Base-by-base conservation (phyloP, 192 early-diverging fungal species). In the Linnemannia zychae region DNA sequence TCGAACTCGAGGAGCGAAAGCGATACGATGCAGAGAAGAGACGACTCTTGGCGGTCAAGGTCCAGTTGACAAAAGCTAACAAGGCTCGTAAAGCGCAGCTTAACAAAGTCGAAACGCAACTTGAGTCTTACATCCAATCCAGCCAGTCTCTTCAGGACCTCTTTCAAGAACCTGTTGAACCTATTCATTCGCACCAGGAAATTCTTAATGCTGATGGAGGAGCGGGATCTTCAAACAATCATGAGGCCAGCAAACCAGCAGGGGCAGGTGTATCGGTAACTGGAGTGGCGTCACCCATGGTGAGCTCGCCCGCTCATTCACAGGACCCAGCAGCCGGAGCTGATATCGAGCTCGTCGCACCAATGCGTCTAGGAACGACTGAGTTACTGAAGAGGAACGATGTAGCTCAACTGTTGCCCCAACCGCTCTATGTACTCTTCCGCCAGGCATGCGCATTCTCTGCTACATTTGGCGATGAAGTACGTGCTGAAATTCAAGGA, bases 11-110 rank as follows among this genome's bases (percentile, higher is more conserved):
- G 38, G 83, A 85, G 53, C 50, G 83, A 15, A 79, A 79, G 37
- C 83, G 83, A 60, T 79, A 50, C 28, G 83, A 85, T 76, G 83
- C 83, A 28, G 83, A 85, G 49, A 85, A 85, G 50, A 73, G 77
- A n/a, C 72, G 83, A 46, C 77, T 85, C 31, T 52, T 85, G 53
- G 57, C 67, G 4, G 77, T 84, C 47, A 84, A 84, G 48, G 76
- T 77, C 16, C 67, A 75, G 6, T 33, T 84, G 36, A 71, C 68
- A 12, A 84, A 84, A 34, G 71, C 77, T 24, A 85, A 85, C 78
- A 85, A 85, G 74, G 48, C 69, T 33, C 50, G 78, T 1, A 79
- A 75, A 37, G 47, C 73, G 2, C 77, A 76, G 11, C 69, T 79
- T 47, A 76, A 67, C 74, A 85, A 73, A 44, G 46, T 70, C 28